These are phyloP conservation scores for Karstenula rhodostoma DNA, from an alignment of 2,329 filamentous ascomycete genomes.

Conservation along the genomic window DNA sequence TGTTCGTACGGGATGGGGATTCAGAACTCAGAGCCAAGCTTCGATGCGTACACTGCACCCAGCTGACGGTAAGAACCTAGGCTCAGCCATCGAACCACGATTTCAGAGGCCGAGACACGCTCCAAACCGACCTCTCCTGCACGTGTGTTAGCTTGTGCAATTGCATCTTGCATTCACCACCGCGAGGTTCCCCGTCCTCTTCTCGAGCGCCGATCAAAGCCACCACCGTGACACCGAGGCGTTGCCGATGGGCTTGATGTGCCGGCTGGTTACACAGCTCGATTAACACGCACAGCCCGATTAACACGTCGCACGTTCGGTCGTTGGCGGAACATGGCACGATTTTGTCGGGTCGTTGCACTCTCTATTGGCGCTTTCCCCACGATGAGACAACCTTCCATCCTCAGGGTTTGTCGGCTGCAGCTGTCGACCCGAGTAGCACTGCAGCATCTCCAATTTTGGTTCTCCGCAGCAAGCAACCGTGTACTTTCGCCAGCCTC, in stretches of 20 bases:
- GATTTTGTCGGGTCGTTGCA: slow-evolving; percentile 18
- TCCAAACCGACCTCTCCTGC: slow-evolving; percentile 11
- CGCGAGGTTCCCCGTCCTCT: slow-evolving; percentile 28
- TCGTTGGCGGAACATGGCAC: slow-evolving; percentile 30
- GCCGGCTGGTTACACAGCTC: slow-evolving; percentile 20
- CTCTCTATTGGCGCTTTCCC: slow-evolving; percentile 25
- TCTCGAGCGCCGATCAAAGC: slow-evolving; percentile 17
- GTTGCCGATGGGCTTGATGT: slow-evolving; percentile 21
- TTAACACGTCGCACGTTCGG: slow-evolving; percentile 9
- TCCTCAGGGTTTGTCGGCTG: background rate
- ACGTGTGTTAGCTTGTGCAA: slow-evolving; percentile 14
- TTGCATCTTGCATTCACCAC: slow-evolving; percentile 8
- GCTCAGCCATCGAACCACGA: slow-evolving; percentile 6
- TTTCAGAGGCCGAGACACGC: slow-evolving; percentile 14
- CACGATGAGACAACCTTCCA: slow-evolving; percentile 28
- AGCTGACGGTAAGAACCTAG: slow-evolving; percentile 17
- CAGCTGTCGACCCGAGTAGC: slow-evolving; percentile 7
- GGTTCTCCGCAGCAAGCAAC: slow-evolving; percentile 7
- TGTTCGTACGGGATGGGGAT: background rate
- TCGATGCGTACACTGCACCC: slow-evolving; percentile 6
- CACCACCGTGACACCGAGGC: slow-evolving; percentile 18
- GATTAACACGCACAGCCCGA: slow-evolving; percentile 20
- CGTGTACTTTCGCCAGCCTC: slow-evolving; percentile 10
- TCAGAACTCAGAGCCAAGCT: slow-evolving; percentile 10
- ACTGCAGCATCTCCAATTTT: slow-evolving; percentile 4